Evolutionary conservation across 2,329 filamentous ascomycete genomes (phyloP).

Genomic region (Nannizzia gypsea): DNA sequence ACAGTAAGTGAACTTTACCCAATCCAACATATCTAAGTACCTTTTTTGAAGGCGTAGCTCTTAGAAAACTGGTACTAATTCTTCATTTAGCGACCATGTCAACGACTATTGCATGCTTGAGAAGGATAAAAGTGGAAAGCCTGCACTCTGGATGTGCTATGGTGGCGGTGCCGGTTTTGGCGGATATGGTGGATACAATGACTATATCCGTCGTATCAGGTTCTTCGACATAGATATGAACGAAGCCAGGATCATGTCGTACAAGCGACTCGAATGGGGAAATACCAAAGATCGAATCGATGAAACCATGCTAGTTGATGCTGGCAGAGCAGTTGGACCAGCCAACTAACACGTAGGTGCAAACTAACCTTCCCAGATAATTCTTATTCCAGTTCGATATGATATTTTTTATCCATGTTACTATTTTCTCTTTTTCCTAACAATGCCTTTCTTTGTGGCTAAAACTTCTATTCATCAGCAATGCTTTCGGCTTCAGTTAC

Average conservation of each 20-base stretch:
- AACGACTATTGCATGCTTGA: constrained; percentile 89
- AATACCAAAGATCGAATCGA: constrained; percentile 42
- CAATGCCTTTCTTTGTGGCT: neutral
- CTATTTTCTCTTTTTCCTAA: neutral
- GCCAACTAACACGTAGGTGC: neutral
- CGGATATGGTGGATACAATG: constrained; percentile 84
- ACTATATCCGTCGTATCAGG: constrained; percentile 69
- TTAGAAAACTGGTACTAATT: neutral
- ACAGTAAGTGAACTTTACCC: constrained; percentile 49
- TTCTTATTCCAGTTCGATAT: neutral
- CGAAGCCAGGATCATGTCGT: constrained; percentile 75
- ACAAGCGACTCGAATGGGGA: constrained; percentile 72
- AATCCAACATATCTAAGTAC: neutral
- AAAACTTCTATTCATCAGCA: neutral
- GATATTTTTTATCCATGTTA: neutral
- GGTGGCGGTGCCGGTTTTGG: constrained; percentile 85
- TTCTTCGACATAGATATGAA: constrained; percentile 93
- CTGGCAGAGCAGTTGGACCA: constrained; percentile 39
- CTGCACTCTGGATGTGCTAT: constrained; percentile 95
- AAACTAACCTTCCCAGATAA: neutral
- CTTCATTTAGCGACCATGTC: constrained; percentile 60
- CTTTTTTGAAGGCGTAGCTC: neutral
- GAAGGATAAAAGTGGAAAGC: constrained; percentile 42
- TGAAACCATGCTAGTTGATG: constrained; percentile 51
- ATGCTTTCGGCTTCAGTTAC: neutral